Base-by-base conservation (phyloP, 805 yeast species). In the Monosporozyma yasuniensis region DNA sequence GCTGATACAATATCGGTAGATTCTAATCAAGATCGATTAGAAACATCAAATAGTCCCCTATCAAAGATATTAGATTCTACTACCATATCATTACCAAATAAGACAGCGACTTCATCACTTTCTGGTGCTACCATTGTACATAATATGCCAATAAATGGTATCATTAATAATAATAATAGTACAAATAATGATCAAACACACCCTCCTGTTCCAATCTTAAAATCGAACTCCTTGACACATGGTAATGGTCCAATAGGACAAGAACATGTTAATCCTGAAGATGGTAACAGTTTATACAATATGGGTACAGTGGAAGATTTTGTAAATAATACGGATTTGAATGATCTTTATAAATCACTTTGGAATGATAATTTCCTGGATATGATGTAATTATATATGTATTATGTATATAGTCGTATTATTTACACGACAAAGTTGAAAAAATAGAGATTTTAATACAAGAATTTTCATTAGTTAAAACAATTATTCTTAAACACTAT, bases 311-410 rank as follows among this genome's bases (percentile, higher is more conserved):
- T 63, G 34, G 67, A 61, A 44, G 65, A 63, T 19, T 61, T 63
- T 42, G 48, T 63, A 23, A 54, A 55, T 37, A 56, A 56, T 41
- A 63, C 62, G 35, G 62, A 59, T 47, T 47, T 60, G 37, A 54
- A 59, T 43, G 65, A 61, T 41, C 38, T 63, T 25, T 60, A 52
- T 48, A 57, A 52, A 28, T 53, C 58, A n/a, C 51, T 63, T 25
- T 63, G 67, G 67, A 57, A 57, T 44, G 64, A 59, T 23, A 42
- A 42, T 28, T 42, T 28, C n/a, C 34, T 16, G 6, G 34, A 42
- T 8, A 18, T 25, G 22, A 16, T 42, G 23, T 42, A 16, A 6
- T 25, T 3, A 14, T 28, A 28, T 28, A 9, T 28, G 12, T 28
- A 9, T 10, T 28, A 28, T 28, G 12, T 28, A 28, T 4, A 28